Percentiles rank a stretch among this genome's conserved stretches.
These are phyloP conservation scores for Annona cherimola DNA, from an alignment of 164 flowering plant species.

Conservation along the genomic window DNA sequence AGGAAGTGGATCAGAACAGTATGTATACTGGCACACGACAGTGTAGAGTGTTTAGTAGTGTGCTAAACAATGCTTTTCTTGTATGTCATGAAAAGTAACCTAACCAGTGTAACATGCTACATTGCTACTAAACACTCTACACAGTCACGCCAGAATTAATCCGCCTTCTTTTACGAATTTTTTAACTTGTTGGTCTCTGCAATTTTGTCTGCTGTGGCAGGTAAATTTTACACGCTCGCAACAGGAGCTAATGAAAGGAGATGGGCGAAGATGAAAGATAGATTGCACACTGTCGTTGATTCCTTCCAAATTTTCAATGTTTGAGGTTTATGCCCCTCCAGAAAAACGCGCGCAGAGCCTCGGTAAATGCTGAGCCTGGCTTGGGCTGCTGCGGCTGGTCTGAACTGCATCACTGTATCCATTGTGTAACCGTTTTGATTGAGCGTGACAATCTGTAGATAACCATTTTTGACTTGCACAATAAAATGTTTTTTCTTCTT, in stretches of 20 bases:
- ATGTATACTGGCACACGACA: too few relatives aligned
- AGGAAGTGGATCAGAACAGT: too few relatives aligned
- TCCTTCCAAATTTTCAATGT: slow-evolving; percentile 70
- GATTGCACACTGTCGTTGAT: slow-evolving; percentile 62
- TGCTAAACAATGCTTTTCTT: too few relatives aligned
- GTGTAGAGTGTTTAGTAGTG: too few relatives aligned
- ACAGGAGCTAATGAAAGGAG: slow-evolving; percentile 96
- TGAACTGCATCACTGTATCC: not conserved
- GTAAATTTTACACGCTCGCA: slow-evolving; percentile 85
- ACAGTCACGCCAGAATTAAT: too few relatives aligned
- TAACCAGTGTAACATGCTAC: too few relatives aligned
- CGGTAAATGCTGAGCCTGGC: not conserved
- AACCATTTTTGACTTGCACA: slow-evolving; percentile 4
- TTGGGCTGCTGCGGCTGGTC: not conserved
- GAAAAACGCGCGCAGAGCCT: not conserved
- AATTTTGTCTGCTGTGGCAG: slow-evolving; percentile 34
- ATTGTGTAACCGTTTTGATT: not conserved
- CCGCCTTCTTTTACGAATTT: too few relatives aligned
- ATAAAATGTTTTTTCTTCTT: not conserved
- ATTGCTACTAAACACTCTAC: too few relatives aligned
- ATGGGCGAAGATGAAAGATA: slow-evolving; percentile 96
- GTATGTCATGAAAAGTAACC: too few relatives aligned
- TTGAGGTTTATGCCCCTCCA: slow-evolving; percentile 6
- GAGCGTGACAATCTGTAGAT: not conserved
- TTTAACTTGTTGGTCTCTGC: not conserved